These are phyloP conservation scores for Blastobotrys raffinosifermentans DNA, from an alignment of 1,139 yeast species.

Conservation along the genomic window DNA sequence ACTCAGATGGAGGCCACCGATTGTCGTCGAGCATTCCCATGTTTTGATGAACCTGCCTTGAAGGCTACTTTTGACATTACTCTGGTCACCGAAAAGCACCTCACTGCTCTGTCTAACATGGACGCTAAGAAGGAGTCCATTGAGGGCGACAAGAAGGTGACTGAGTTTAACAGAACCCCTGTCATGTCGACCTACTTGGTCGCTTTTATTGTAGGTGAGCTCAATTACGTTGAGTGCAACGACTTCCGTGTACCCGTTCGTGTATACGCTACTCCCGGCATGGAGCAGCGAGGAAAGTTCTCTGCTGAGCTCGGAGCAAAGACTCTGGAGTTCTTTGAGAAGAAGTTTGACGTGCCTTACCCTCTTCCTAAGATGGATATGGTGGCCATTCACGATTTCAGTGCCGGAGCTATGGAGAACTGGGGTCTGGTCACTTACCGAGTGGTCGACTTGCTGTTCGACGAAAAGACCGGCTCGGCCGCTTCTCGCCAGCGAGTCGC, in stretches of 20 bases:
- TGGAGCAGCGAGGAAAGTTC: slow-evolving; percentile 57
- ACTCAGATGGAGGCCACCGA: slow-evolving; percentile 87
- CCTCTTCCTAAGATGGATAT: slow-evolving; percentile 80
- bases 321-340: slow-evolving; percentile 67
- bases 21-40: slow-evolving; percentile 80
- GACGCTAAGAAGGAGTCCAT: slow-evolving; percentile 47
- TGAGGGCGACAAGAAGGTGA: slow-evolving; percentile 38
- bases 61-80: slow-evolving; percentile 68
- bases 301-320: slow-evolving; percentile 70
- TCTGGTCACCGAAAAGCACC: slow-evolving; percentile 47
- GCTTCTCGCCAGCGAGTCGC: slow-evolving; percentile 72
- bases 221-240: slow-evolving; percentile 59
- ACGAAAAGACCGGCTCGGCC: slow-evolving; percentile 60
- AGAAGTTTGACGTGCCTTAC: slow-evolving; percentile 63
- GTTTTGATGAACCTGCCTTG: slow-evolving; percentile 72
- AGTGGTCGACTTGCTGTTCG: slow-evolving; percentile 66
- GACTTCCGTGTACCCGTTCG: slow-evolving; percentile 68
- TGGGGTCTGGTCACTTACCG: slow-evolving; percentile 85
- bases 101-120: slow-evolving; percentile 72
- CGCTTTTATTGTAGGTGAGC: slow-evolving; percentile 79
- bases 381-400: slow-evolving; percentile 75
- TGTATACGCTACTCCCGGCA: slow-evolving; percentile 74
- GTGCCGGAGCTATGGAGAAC: slow-evolving; percentile 91
- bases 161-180: slow-evolving; percentile 58
- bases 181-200: slow-evolving; percentile 74